phyloP scores from a whole-genome alignment of 352 stramenopile genomes.

The Phytopythium oedochilum region DNA sequence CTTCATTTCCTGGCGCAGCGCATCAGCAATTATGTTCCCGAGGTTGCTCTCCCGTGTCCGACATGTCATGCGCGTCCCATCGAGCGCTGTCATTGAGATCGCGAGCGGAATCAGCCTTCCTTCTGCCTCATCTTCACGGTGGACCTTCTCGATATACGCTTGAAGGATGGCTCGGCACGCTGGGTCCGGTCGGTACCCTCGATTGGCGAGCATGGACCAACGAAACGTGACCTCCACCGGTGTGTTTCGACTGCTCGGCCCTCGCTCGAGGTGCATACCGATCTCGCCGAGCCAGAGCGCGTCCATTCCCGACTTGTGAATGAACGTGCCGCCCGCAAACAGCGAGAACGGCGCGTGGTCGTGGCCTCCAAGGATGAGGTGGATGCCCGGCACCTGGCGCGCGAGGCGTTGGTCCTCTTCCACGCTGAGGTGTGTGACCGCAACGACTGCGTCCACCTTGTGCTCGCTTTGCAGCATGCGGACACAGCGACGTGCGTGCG shows the following conservation, averaged over 20 bases:
- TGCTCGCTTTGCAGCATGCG: constrained; percentile 28
- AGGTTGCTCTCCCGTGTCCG: constrained; percentile 64
- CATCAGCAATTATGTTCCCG: constrained; percentile 76
- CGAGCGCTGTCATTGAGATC: constrained; percentile 30
- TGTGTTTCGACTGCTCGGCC: background rate
- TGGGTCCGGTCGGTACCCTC: constrained; percentile 41
- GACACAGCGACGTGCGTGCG: constrained; percentile 48
- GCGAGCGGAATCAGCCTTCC: constrained; percentile 37
- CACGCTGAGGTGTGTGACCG: constrained; percentile 74
- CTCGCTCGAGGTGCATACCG: constrained; percentile 43
- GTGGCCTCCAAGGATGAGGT: constrained; percentile 87
- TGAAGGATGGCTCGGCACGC: constrained; percentile 35
- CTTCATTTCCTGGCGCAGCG: constrained; percentile 47
- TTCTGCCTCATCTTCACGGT: constrained; percentile 43
- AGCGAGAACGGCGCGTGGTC: constrained; percentile 81
- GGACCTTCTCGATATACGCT: constrained; percentile 32
- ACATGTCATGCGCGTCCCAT: constrained; percentile 60
- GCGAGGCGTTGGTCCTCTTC: constrained; percentile 55
- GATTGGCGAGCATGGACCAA: constrained; percentile 74
- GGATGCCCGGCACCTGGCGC: constrained; percentile 49
- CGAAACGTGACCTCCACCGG: constrained; percentile 24
- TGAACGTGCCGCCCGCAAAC: constrained; percentile 46
- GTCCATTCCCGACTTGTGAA: constrained; percentile 87
- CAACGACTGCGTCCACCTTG: constrained; percentile 67
- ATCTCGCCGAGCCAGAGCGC: constrained; percentile 76